Evolutionary conservation across 805 yeast genomes (phyloP).

Genomic region (Sugiyamaella smithiae): DNA sequence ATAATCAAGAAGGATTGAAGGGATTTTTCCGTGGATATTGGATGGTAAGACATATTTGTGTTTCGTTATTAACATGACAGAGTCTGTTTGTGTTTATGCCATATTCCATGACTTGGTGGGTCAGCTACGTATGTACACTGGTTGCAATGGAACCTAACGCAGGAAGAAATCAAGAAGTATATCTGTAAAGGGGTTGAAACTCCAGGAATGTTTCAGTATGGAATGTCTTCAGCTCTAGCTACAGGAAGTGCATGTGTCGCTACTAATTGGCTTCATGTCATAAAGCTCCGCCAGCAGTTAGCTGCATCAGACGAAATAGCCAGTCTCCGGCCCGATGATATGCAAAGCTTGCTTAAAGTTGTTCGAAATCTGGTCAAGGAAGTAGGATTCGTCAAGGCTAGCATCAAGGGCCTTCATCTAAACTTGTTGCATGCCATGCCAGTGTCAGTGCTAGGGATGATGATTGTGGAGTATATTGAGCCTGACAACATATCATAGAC

Average conservation of each 20-base stretch:
- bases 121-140: not conserved
- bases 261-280: conserved; percentile 41
- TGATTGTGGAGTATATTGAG: conserved; percentile 38
- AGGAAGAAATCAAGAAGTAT: not conserved
- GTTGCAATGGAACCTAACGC: not conserved
- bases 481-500: conserved; percentile 35
- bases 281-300: conserved; percentile 43
- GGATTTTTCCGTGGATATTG: conserved; percentile 25
- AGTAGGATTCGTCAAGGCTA: conserved; percentile 35
- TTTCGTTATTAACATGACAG: not conserved
- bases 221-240: conserved; percentile 36
- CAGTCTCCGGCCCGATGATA: conserved; percentile 37
- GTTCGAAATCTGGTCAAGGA: conserved; percentile 36
- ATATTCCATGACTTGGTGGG: conserved; percentile 25
- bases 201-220: conserved; percentile 27
- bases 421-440: conserved; percentile 38
- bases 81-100: conserved; percentile 24
- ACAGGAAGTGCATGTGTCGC: conserved; percentile 34
- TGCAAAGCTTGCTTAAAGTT: conserved; percentile 32
- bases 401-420: conserved; percentile 36
- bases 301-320: conserved; percentile 39
- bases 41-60: conserved; percentile 14
- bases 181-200: not conserved
- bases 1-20: conserved; percentile 16
- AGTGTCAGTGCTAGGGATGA: conserved; percentile 38